phyloP scores from a whole-genome alignment of 495 filamentous ascomycete genomes.

The Daldinia childiae region DNA sequence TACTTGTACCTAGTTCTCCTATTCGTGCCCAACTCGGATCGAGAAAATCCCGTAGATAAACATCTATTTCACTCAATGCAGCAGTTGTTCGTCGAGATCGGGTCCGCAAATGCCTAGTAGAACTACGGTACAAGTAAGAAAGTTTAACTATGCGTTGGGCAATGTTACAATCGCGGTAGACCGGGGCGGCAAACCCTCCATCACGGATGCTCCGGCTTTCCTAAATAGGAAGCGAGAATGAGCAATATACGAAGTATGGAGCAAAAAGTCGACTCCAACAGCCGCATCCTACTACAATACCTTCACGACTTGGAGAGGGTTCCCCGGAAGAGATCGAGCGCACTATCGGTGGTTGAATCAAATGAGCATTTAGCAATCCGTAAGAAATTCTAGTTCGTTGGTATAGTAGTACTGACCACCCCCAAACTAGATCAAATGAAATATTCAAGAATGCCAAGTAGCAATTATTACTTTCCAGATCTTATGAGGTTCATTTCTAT shows the following conservation, averaged over 20 bases:
- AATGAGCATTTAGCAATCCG: background rate
- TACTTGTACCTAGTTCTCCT: background rate
- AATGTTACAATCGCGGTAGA: conserved; percentile 7
- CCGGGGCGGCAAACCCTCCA: conserved; percentile 3
- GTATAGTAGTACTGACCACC: background rate
- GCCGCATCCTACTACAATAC: background rate
- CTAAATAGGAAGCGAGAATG: conserved; percentile 19
- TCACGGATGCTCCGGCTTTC: conserved; percentile 22
- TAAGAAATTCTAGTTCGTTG: background rate
- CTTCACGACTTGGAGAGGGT: background rate
- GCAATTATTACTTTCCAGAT: background rate
- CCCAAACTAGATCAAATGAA: background rate
- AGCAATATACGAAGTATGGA: background rate
- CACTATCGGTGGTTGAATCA: background rate
- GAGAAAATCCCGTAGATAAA: background rate
- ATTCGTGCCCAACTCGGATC: background rate
- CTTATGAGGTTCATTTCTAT: no score
- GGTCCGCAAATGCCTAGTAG: background rate
- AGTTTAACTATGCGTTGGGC: background rate
- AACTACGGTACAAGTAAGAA: conserved; percentile 5
- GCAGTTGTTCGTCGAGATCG: background rate
- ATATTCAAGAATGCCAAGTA: background rate
- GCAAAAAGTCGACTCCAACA: background rate
- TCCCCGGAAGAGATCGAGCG: background rate
- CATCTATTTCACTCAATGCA: background rate